These are phyloP conservation scores for Trichophyton rubrum DNA, from an alignment of 2,329 filamentous ascomycete genomes.

Conservation along the genomic window DNA sequence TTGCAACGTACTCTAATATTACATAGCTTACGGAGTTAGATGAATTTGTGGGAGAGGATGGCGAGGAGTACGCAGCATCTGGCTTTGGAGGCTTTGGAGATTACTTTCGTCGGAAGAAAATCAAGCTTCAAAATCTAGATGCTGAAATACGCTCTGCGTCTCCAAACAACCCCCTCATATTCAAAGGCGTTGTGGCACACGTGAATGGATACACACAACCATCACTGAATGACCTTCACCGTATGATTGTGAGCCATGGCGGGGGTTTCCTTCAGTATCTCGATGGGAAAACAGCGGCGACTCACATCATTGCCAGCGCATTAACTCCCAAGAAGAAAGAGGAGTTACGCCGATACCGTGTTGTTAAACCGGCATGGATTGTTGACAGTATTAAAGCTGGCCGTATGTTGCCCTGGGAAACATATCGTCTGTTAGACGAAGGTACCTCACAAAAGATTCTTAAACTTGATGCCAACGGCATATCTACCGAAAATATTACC, in stretches of 20 bases:
- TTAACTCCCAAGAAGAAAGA: slow-evolving; percentile 86
- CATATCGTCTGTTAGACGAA: slow-evolving; percentile 74
- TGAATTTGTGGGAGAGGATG: slow-evolving; percentile 64
- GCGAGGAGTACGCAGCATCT: slow-evolving; percentile 82
- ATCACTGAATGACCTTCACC: slow-evolving; percentile 76
- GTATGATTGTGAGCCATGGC: slow-evolving; percentile 80
- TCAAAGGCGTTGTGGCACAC: slow-evolving; percentile 80
- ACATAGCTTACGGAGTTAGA: slow-evolving; percentile 30
- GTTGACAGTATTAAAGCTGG: slow-evolving; percentile 77
- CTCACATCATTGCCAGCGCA: slow-evolving; percentile 85
- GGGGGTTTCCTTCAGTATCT: slow-evolving; percentile 90
- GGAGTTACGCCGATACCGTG: slow-evolving; percentile 75
- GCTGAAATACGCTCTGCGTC: slow-evolving; percentile 60
- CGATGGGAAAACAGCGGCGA: slow-evolving; percentile 86
- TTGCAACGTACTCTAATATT: not conserved
- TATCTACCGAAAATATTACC: slow-evolving; percentile 54
- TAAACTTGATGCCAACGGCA: slow-evolving; percentile 44
- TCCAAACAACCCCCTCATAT: slow-evolving; percentile 64
- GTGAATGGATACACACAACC: slow-evolving; percentile 96
- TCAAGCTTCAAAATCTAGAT: slow-evolving; percentile 93
- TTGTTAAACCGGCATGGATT: slow-evolving; percentile 91
- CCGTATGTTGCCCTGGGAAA: slow-evolving; percentile 70
- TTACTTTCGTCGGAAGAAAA: slow-evolving; percentile 90
- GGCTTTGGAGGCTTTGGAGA: slow-evolving; percentile 80
- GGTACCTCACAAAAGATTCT: slow-evolving; percentile 71